phyloP scores from a whole-genome alignment of 768 basidiomycete species.

The Kwoniella mangroviensis region DNA sequence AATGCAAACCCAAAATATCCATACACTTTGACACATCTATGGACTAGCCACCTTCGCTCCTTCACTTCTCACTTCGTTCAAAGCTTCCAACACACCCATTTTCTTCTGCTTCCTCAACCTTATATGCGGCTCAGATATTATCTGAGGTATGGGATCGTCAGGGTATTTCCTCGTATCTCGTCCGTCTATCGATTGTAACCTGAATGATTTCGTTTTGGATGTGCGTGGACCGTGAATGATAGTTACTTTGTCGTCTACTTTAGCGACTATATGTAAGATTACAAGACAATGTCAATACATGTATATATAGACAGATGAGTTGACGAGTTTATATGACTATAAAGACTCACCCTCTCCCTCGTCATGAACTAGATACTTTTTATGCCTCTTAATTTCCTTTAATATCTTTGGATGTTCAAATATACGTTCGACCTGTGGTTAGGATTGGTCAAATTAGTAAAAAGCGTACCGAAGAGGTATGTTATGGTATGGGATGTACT shows the following conservation, averaged over 20 bases:
- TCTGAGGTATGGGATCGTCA: slow-evolving; percentile 13
- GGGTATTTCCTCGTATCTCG: slow-evolving; percentile 21
- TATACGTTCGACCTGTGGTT: slow-evolving; percentile 37
- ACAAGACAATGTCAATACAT: background rate
- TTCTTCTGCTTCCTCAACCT: slow-evolving; percentile 19
- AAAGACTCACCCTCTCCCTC: slow-evolving; percentile 46
- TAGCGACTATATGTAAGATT: slow-evolving; percentile 29
- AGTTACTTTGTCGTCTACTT: slow-evolving; percentile 44
- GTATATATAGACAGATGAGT: background rate
- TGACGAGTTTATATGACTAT: background rate
- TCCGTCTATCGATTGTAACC: slow-evolving; percentile 21
- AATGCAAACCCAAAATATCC: background rate
- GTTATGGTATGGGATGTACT: slow-evolving; percentile 7
- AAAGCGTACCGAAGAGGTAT: background rate
- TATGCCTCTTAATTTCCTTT: slow-evolving; percentile 46
- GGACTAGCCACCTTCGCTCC: background rate
- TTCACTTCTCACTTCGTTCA: slow-evolving; percentile 9
- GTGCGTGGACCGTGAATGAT: slow-evolving; percentile 51
- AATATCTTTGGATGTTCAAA: slow-evolving; percentile 53
- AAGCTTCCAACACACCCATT: slow-evolving; percentile 16
- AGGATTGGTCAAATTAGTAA: background rate
- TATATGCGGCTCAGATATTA: slow-evolving; percentile 16
- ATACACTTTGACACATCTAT: background rate
- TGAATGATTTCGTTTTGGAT: slow-evolving; percentile 49
- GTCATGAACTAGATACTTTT: slow-evolving; percentile 53